Evolutionary conservation across 2,329 filamentous ascomycete genomes (phyloP).

Genomic region (Phialemoniopsis sp.): DNA sequence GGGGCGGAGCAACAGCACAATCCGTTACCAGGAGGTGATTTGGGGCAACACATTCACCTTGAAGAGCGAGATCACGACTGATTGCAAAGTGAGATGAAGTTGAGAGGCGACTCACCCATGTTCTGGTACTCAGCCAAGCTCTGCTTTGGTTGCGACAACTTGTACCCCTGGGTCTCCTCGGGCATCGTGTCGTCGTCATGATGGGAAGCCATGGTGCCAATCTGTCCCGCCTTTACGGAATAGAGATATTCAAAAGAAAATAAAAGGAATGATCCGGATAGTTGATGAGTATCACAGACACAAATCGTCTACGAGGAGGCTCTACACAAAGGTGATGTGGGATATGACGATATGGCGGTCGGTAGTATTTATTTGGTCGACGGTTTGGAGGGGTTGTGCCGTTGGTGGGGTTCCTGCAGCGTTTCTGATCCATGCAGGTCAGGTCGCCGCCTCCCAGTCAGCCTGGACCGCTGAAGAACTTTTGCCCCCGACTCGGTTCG

Average conservation of each 20-base stretch:
- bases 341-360: too few relatives aligned
- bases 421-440: too few relatives aligned
- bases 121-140: constrained; percentile 91
- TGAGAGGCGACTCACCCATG: constrained; percentile 64
- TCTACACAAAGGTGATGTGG: background rate
- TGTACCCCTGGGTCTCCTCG: constrained; percentile 92
- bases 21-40: too few relatives aligned
- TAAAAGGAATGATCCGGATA: background rate
- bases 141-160: constrained; percentile 95
- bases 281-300: background rate
- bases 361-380: too few relatives aligned
- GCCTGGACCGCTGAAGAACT: too few relatives aligned
- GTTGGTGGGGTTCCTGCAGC: too few relatives aligned
- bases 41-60: too few relatives aligned
- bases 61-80: background rate
- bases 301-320: background rate
- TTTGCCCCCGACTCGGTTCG: too few relatives aligned
- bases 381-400: too few relatives aligned
- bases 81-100: background rate
- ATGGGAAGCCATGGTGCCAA: constrained; percentile 58
- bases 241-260: background rate
- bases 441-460: too few relatives aligned
- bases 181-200: constrained; percentile 75
- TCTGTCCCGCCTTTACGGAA: constrained; percentile 1
- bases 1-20: constrained; percentile 1